These are phyloP conservation scores for Peronospora tabacina DNA, from an alignment of 352 stramenopile genomes.

Conservation along the genomic window DNA sequence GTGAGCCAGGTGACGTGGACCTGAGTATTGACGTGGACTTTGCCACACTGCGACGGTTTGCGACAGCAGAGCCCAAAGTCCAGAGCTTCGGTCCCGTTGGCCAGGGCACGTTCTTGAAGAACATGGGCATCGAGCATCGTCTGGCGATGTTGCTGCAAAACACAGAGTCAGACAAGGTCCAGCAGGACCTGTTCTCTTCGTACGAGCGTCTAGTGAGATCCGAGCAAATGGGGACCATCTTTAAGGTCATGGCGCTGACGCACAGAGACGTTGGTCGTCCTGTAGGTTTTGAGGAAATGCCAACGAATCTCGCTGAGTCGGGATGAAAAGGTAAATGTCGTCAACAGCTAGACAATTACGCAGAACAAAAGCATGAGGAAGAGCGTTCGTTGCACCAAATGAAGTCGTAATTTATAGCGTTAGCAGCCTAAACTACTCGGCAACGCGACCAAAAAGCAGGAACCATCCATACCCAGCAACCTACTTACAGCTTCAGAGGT, in stretches of 20 bases:
- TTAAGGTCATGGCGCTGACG: constrained; percentile 90
- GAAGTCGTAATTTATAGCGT: constrained; percentile 42
- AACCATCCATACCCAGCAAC: constrained; percentile 15
- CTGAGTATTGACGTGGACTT: constrained; percentile 89
- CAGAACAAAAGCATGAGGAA: constrained; percentile 1
- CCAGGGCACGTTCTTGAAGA: constrained; percentile 90
- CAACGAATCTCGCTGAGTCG: constrained; percentile 1
- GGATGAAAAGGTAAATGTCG: not conserved
- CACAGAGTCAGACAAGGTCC: constrained; percentile 58
- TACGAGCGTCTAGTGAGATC: constrained; percentile 89
- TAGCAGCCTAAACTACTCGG: constrained; percentile 24
- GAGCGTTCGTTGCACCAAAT: constrained; percentile 22
- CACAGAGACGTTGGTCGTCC: constrained; percentile 46
- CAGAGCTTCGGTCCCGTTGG: constrained; percentile 82
- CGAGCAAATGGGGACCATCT: constrained; percentile 92
- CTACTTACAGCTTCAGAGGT: constrained; percentile 49
- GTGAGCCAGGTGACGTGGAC: constrained; percentile 89
- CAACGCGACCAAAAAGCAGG: constrained; percentile 5
- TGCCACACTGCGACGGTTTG: constrained; percentile 58
- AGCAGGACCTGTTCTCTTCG: constrained; percentile 86
- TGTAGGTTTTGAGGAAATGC: constrained; percentile 49
- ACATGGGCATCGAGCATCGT: constrained; percentile 92
- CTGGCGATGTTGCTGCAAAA: constrained; percentile 87
- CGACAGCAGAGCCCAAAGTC: constrained; percentile 46
- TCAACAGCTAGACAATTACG: not conserved